A percentile compares a stretch with the other conserved stretches of the same genome.
Conservation (phyloP, 2,329 filamentous ascomycete genomes). For the Aspergillus nomiae region DNA sequence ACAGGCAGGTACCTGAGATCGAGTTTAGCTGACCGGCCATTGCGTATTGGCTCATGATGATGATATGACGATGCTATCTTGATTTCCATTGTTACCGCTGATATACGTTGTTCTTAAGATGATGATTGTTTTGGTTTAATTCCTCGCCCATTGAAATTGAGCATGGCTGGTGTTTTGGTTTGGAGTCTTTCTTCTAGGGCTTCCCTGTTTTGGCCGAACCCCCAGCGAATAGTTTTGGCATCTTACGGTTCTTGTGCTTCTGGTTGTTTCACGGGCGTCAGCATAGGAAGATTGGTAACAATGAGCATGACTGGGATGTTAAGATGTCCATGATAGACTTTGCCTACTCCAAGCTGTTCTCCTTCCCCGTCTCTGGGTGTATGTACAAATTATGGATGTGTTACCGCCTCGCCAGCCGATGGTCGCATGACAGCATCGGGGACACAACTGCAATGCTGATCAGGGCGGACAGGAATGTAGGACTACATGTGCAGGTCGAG, state of each 20-base stretch:
- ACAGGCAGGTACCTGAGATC: conserved; percentile 5
- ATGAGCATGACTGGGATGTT: not conserved
- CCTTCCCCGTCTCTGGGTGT: not conserved
- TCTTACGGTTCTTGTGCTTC: not conserved
- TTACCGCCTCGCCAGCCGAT: not conserved
- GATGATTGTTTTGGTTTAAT: not conserved
- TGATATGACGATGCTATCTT: conserved; percentile 7
- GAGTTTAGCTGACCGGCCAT: not conserved
- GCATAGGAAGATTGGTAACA: not conserved
- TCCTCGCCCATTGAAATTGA: not conserved
- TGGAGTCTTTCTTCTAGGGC: not conserved
- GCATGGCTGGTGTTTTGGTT: conserved; percentile 2
- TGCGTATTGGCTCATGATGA: conserved; percentile 5
- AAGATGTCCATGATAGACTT: not conserved
- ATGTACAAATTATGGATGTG: too few species aligned
- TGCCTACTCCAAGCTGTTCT: not conserved
- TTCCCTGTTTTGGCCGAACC: too few species aligned
- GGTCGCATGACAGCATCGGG: not conserved
- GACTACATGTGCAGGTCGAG: not conserved
- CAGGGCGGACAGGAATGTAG: not conserved
- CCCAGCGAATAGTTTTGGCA: not conserved
- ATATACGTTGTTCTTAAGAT: conserved; percentile 2
- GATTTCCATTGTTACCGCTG: not conserved
- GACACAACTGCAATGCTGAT: conserved; percentile 1
- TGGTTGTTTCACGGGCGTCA: not conserved